These are phyloP conservation scores for Heterobasidion irregulare DNA, from an alignment of 1,284 basidiomycete species.

Conservation along the genomic window DNA sequence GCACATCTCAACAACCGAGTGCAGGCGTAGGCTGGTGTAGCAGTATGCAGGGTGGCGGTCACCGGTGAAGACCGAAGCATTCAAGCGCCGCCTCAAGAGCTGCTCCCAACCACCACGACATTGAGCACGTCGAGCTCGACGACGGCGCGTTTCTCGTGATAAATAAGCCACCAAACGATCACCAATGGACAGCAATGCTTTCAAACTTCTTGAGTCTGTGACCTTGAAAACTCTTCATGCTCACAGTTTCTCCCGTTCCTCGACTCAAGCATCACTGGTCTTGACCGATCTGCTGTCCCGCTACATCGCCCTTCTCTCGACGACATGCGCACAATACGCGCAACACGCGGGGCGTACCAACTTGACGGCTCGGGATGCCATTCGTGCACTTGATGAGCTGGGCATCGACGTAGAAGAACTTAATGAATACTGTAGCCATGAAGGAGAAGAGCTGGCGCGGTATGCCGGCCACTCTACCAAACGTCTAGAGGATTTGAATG, in stretches of 20 bases:
- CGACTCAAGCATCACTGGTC: constrained; percentile 55
- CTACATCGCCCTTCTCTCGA: constrained; percentile 55
- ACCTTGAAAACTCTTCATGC: constrained; percentile 66
- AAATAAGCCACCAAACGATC: neutral
- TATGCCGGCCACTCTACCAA: constrained; percentile 54
- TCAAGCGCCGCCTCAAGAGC: constrained; percentile 10
- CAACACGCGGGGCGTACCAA: constrained; percentile 58
- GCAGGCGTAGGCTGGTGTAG: no score
- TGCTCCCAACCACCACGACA: constrained; percentile 14
- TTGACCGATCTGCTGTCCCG: constrained; percentile 66
- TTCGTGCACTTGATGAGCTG: constrained; percentile 62
- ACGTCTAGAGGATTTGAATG: constrained; percentile 60
- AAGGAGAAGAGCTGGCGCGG: constrained; percentile 56
- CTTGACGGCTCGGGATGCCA: constrained; percentile 47
- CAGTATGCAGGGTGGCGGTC: no score
- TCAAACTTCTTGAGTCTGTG: constrained; percentile 54
- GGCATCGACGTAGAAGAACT: constrained; percentile 66
- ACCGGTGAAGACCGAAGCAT: neutral
- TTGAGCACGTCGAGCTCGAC: constrained; percentile 11
- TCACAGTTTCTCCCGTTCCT: constrained; percentile 65
- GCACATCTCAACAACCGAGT: no score
- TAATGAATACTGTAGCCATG: constrained; percentile 48
- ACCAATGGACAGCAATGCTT: constrained; percentile 12
- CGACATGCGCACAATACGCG: constrained; percentile 61
- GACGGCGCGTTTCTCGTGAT: constrained; percentile 6